A percentile compares a stretch with the other conserved stretches of the same genome.
phyloP scores from a whole-genome alignment of 2,329 filamentous ascomycete genomes.

The Fusarium sp. region DNA sequence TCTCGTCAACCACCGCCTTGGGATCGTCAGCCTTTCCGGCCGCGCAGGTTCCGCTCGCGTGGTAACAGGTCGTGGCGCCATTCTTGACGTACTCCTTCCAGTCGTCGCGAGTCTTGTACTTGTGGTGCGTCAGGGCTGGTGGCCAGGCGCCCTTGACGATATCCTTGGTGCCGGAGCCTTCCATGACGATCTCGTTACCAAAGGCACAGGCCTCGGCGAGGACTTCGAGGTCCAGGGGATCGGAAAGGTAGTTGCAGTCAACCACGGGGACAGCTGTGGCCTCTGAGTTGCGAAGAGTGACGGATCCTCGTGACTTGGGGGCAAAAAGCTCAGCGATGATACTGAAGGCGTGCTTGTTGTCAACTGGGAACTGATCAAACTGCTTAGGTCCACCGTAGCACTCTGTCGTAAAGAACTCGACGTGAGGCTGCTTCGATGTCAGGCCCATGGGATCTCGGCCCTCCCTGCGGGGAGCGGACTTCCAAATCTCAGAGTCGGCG shows the following conservation, averaged over 20 bases:
- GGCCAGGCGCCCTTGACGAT: slow-evolving; percentile 73
- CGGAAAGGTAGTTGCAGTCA: slow-evolving; percentile 68
- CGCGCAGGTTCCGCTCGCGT: slow-evolving; percentile 46
- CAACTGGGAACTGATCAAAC: slow-evolving; percentile 63
- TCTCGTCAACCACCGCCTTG: slow-evolving; percentile 65
- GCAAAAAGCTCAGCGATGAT: slow-evolving; percentile 69
- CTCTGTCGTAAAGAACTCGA: slow-evolving; percentile 73
- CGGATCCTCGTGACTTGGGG: slow-evolving; percentile 66
- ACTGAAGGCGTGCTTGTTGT: slow-evolving; percentile 66
- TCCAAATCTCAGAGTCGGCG: slow-evolving; percentile 65
- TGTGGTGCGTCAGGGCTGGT: slow-evolving; percentile 61
- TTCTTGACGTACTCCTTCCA: slow-evolving; percentile 69
- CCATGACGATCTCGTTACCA: slow-evolving; percentile 70
- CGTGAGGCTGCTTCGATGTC: slow-evolving; percentile 65
- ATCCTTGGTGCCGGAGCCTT: slow-evolving; percentile 67
- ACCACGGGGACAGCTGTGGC: slow-evolving; percentile 65
- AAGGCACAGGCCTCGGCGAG: slow-evolving; percentile 68
- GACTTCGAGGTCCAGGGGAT: slow-evolving; percentile 69
- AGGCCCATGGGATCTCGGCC: slow-evolving; percentile 74
- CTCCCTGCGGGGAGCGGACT: slow-evolving; percentile 56
- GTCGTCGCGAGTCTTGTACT: slow-evolving; percentile 60
- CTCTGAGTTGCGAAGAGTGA: slow-evolving; percentile 62
- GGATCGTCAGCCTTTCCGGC: slow-evolving; percentile 57
- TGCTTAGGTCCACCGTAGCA: slow-evolving; percentile 71
- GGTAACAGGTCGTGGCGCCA: slow-evolving; percentile 67